Evolutionary conservation across 805 yeast genomes (phyloP), one percentile per base, ranked within the genome.

Genomic region (Yarrowia deformans): DNA sequence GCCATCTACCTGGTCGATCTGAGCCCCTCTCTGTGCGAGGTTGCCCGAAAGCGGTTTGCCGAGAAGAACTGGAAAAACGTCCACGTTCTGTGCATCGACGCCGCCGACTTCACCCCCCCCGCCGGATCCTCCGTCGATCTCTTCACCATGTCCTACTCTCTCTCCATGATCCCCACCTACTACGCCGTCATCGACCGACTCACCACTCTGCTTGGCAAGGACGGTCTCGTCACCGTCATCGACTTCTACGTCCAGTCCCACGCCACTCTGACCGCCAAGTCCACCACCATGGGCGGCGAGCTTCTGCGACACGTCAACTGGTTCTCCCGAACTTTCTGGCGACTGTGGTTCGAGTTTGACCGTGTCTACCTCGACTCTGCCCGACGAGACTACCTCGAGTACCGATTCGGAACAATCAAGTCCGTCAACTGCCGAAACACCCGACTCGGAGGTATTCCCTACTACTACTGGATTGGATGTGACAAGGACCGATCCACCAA

Each of bases 331-430:
- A 89, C 91, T 39, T 91, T 90, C 76, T 90, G 97, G 97, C 84
- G 93, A 75, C 81, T 88, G 54, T 91, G 97, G 97, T 90, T 91
- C 77, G 97, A 90, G 78, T 88, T 89, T 67, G 97, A 90, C 78
- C 84, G 88, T 69, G 96, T 90, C 2, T 88, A 86, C 74, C 83
- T 90, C 72, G 96, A 90, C 75, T 87, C 93, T 40, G 84, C 92
- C 8, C 86, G 96, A 80, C 86, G 97, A 79, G 92, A 89, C 75
- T 90, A 90, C 79, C 83, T 91, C 74, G 97, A 90, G 78, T 90
- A 91, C 79, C 84, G 85, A 74, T 90, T 90, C 74, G 96, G 96
- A 40, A 91, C 96, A 23, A 79, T 91, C 75, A 90, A 91, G 79
- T 85, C 92, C 3, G 77, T 89, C 73, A 90, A 91, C 76, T 78